Base-by-base conservation (phyloP, 768 basidiomycete species). In the Cyathus striatus region DNA sequence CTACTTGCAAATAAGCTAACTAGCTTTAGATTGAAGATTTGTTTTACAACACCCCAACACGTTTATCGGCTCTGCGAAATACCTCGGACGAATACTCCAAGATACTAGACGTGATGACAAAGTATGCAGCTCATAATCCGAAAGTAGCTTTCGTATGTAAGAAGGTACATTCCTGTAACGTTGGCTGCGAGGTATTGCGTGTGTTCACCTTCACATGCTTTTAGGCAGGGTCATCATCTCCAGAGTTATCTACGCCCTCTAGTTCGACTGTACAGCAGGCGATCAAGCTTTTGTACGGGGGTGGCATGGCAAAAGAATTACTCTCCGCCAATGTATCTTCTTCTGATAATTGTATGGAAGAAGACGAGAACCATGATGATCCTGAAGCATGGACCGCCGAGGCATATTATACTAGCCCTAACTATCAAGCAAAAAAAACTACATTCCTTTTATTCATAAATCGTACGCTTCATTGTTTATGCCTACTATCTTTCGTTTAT, bases 51-150 rank as follows among this genome's bases (percentile, higher is more conserved):
- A 90, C 83, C 1, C 91, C 93, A 0, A 81, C 86, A 2, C 85
- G 96, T 36, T 75, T 94, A 18, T 81, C 89, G 3, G 87, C 93
- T 1, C 72, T 98, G 42, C 81, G 87, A 25, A 85, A 81, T 44
- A 65, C 84, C 3, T 86, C 91, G 2, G 95, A 98, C 51, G 96
- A 99, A 57, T 97, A 95, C 60, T 75, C 81, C 4, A 78, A 90
- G 24, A 92, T 98, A 33, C 72, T 98, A 2, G 90, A 95, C 48
- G 89, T 98, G 7, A 72, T 98, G 21, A 90, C 89, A 2, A 88
- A 86, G 48, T 99, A 99, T 57, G 91, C 96, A 0, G 73, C 94
- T 7, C 96, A 99, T 59, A 98, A 99, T 57, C 79, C 95, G 0
- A 78, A 75, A 9, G 80, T 93, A 3, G 76, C 92, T 0, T 95